These are phyloP conservation scores for Fonsecaea erecta DNA, from an alignment of 2,329 filamentous ascomycete genomes.

Conservation along the genomic window DNA sequence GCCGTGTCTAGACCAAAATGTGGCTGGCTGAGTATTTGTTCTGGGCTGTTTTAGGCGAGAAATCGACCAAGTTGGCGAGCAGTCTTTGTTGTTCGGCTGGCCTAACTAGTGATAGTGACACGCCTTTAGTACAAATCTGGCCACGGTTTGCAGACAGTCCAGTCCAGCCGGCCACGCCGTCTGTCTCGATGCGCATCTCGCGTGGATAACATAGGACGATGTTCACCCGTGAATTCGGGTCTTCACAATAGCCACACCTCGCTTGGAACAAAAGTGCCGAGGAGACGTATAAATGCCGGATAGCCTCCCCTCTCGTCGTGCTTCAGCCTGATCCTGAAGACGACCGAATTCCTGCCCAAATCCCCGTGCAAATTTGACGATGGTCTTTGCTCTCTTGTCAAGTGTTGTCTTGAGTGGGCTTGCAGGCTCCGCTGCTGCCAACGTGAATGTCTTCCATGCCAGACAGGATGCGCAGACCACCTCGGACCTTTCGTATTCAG, in stretches of 20 bases:
- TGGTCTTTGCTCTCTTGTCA: background rate
- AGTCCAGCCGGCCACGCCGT: background rate
- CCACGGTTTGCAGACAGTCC: background rate
- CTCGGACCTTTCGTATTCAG: slow-evolving; percentile 4
- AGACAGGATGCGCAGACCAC: background rate
- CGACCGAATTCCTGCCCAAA: background rate
- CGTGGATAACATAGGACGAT: background rate
- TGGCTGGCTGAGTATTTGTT: background rate
- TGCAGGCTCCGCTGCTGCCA: background rate
- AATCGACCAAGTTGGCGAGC: background rate
- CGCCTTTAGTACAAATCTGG: background rate
- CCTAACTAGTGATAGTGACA: background rate
- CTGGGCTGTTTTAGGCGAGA: background rate
- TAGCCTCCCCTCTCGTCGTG: background rate
- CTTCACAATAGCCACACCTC: background rate
- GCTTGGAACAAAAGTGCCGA: slow-evolving; percentile 2
- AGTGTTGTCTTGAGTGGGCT: background rate
- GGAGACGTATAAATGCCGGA: background rate
- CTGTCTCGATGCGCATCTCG: background rate
- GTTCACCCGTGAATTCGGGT: background rate
- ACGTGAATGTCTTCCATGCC: background rate
- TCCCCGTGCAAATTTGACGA: background rate
- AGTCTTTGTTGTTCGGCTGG: background rate
- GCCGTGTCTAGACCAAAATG: background rate
- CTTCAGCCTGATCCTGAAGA: background rate